Evolutionary conservation across 768 basidiomycete species (phyloP).

Genomic region (Lactarius akahatsu): DNA sequence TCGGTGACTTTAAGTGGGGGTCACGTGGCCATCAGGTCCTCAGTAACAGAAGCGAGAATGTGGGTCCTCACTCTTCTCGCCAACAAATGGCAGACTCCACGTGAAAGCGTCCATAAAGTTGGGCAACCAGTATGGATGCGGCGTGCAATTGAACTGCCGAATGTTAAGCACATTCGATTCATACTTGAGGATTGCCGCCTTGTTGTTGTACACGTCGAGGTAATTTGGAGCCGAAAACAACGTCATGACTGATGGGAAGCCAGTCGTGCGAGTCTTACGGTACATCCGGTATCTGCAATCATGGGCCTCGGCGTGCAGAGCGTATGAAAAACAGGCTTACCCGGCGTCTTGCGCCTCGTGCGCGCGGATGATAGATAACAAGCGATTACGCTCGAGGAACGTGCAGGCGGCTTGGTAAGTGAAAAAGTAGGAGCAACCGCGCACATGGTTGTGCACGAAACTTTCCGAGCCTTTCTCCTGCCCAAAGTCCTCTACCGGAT

Average conservation of each 20-base stretch:
- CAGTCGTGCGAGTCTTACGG: slow-evolving; percentile 95
- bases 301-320: slow-evolving; percentile 8
- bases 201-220: slow-evolving; percentile 98
- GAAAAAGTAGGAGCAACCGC: slow-evolving; percentile 96
- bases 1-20: slow-evolving; percentile 72
- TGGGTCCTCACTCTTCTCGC: slow-evolving; percentile 81
- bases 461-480: slow-evolving; percentile 87
- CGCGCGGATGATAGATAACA: slow-evolving; percentile 94
- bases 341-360: slow-evolving; percentile 99
- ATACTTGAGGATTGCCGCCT: slow-evolving; percentile 98
- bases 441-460: slow-evolving; percentile 94
- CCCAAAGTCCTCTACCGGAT: slow-evolving; percentile 97
- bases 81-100: slow-evolving; percentile 97
- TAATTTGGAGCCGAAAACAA: slow-evolving; percentile 99
- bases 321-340: slow-evolving; percentile 43
- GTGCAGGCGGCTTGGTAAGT: slow-evolving; percentile 95
- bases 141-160: slow-evolving; percentile 94
- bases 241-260: slow-evolving; percentile 99
- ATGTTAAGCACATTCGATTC: slow-evolving; percentile 99
- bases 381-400: slow-evolving; percentile 95
- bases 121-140: slow-evolving; percentile 93
- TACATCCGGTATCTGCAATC: slow-evolving; percentile 89
- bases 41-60: not conserved
- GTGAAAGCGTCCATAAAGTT: slow-evolving; percentile 99
- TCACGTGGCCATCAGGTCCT: slow-evolving; percentile 13